Conservation (phyloP, 768 basidiomycete genomes). For the Boletus speciosus region DNA sequence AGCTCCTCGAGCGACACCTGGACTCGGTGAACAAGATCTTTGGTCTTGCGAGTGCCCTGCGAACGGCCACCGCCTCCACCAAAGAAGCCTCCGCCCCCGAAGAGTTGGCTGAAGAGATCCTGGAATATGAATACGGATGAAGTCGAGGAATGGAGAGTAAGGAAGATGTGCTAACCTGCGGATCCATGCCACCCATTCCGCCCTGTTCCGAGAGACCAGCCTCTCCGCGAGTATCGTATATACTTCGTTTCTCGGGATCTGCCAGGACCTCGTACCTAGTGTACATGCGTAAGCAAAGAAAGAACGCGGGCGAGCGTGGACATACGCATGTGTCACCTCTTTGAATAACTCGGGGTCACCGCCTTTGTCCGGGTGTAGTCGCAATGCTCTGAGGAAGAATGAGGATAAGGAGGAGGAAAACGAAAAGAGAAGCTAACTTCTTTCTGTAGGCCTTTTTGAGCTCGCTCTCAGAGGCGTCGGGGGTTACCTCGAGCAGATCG, state of each 20-base stretch:
- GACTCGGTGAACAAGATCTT: conserved; percentile 97
- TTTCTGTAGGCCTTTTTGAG: conserved; percentile 96
- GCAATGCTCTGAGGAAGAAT: conserved; percentile 57
- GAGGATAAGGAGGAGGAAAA: conserved; percentile 1
- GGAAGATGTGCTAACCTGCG: conserved; percentile 57
- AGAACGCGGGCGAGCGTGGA: conserved; percentile 14
- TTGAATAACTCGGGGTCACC: conserved; percentile 97
- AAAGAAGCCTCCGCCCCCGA: conserved; percentile 81
- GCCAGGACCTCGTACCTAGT: conserved; percentile 91
- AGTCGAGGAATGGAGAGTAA: neutral
- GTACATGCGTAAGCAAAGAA: neutral
- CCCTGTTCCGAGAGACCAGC: conserved; percentile 84
- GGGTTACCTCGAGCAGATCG: conserved; percentile 84
- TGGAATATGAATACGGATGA: conserved; percentile 25
- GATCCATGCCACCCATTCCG: conserved; percentile 95
- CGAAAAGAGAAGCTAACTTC: conserved; percentile 50
- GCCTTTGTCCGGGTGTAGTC: conserved; percentile 90
- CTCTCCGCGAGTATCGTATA: conserved; percentile 92
- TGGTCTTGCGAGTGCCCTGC: conserved; percentile 85
- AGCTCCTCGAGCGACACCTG: conserved; percentile 96
- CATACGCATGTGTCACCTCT: conserved; percentile 93
- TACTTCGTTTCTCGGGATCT: conserved; percentile 72
- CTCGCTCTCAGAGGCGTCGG: conserved; percentile 76
- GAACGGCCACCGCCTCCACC: conserved; percentile 62
- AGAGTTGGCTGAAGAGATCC: conserved; percentile 97